A percentile compares a stretch with the other conserved stretches of the same genome.
These are phyloP conservation scores for Komagataella pastoris DNA, from an alignment of 805 yeast species.

Conservation along the genomic window DNA sequence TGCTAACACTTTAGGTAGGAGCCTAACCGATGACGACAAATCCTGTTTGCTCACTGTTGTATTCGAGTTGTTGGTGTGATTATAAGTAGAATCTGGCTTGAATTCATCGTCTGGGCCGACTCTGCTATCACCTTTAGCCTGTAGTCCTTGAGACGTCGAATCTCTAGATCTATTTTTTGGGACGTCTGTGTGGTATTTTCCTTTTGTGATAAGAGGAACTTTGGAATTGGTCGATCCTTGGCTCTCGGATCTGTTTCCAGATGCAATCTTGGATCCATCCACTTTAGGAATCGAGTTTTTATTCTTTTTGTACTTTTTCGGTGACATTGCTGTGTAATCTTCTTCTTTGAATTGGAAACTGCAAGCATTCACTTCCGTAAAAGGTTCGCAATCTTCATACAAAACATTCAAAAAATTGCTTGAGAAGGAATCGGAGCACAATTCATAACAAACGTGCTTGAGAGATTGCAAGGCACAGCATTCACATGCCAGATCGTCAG, in stretches of 20 bases:
- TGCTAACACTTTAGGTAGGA: background rate
- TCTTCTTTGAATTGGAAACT: conserved; percentile 33
- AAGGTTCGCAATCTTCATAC: conserved; percentile 28
- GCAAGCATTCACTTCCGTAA: conserved; percentile 38
- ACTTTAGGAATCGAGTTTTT: background rate
- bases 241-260: conserved; percentile 1
- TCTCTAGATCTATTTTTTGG: background rate
- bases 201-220: background rate
- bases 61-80: background rate
- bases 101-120: background rate
- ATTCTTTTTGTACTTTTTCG: conserved; percentile 9
- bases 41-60: background rate
- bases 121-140: background rate
- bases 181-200: background rate
- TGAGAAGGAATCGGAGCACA: conserved; percentile 33
- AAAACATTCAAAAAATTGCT: conserved; percentile 31
- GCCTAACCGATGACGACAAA: background rate
- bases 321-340: conserved; percentile 18
- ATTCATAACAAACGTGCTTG: conserved; percentile 28
- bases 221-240: background rate
- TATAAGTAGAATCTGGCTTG: background rate
- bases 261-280: conserved; percentile 4
- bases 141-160: background rate
- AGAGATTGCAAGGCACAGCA: conserved; percentile 42
- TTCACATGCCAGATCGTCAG: conserved; percentile 41